Evolutionary conservation across 179 eudicot genomes (phyloP), one percentile per base, ranked within the genome.

Genomic region (Silene coronaria): DNA sequence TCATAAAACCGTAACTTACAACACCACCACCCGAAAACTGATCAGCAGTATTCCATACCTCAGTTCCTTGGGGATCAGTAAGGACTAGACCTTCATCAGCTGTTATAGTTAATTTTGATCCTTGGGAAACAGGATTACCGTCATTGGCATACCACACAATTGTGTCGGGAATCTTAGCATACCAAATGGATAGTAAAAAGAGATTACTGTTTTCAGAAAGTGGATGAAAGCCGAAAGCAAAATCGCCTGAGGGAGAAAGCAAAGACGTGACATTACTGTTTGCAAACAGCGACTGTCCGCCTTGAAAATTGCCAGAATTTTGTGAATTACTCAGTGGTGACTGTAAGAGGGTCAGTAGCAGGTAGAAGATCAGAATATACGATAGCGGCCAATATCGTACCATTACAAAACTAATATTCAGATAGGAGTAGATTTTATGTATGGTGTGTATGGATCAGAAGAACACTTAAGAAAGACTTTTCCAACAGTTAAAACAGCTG

Each of bases 101-200:
- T 16, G 82, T 77, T 58, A 84, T 11, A n/a, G 48, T 78, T 12
- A 87, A 42, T 23, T 61, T 74, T 36, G 89, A 86, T 36, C 86
- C 86, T 68, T 59, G 48, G 10, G 66, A 73, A 17, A 79, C 87
- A 24, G 78, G 80, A 10, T 57, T 62, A 5, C 86, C 82, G 3
- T 67, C 80, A 60, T 81, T 75, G 13, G 85, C 89, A 34, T 83
- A 77, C 89, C 91, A 88, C 3, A 81, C 84, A 9, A 88, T 77
- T 45, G 89, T 86, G n/a, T 88, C 87, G 0, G 87, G 87, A 14
- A 86, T 84, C 46, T 82, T 86, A 26, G 81, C 80, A 72, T 78
- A 88, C 91, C 91, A 88, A 26, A 88, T 86, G 76, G 87, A 68
- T 2, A 85, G 82, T 67, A 88, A 66, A 63, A 72, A 88, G 62